Evolutionary conservation across 2,329 filamentous ascomycete genomes (phyloP).

Genomic region (Stagonosporopsis chrysanthemi): DNA sequence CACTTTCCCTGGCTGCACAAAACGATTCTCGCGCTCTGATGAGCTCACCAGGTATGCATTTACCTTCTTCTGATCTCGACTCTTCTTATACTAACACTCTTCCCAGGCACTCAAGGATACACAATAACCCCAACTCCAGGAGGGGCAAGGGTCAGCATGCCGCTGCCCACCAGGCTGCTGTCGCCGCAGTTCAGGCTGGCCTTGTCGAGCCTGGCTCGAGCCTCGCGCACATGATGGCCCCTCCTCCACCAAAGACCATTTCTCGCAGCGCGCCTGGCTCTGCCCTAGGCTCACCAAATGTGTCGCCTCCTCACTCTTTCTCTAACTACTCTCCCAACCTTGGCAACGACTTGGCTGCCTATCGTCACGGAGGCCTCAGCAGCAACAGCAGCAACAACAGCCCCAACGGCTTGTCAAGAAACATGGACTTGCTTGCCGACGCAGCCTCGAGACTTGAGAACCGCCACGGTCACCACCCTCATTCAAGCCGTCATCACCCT

Average conservation of each 20-base stretch:
- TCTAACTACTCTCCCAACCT: conserved; percentile 66
- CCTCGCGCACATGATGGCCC: conserved; percentile 76
- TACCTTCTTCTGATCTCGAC: neutral
- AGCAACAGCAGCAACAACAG: conserved; percentile 53
- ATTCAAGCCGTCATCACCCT: conserved; percentile 49
- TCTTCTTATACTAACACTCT: conserved; percentile 16
- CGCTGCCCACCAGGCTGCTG: conserved; percentile 64
- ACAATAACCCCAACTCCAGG: conserved; percentile 98
- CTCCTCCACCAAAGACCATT: conserved; percentile 74
- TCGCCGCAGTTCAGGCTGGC: conserved; percentile 58
- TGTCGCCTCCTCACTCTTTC: conserved; percentile 92
- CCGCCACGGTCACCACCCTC: conserved; percentile 58
- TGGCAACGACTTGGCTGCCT: conserved; percentile 65
- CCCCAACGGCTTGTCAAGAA: conserved; percentile 59
- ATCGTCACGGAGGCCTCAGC: conserved; percentile 50
- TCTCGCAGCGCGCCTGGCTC: conserved; percentile 90
- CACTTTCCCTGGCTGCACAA: conserved; percentile 93
- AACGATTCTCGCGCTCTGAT: conserved; percentile 95
- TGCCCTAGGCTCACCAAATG: conserved; percentile 88
- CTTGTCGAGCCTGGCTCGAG: conserved; percentile 60
- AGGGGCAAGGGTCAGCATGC: conserved; percentile 83
- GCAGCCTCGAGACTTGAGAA: conserved; percentile 72
- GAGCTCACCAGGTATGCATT: conserved; percentile 72
- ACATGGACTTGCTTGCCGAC: conserved; percentile 74
- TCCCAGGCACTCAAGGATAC: conserved; percentile 87